Evolutionary conservation across 192 early-diverging fungal genomes (phyloP).

Genomic region (Gamsiella multidivaricata): DNA sequence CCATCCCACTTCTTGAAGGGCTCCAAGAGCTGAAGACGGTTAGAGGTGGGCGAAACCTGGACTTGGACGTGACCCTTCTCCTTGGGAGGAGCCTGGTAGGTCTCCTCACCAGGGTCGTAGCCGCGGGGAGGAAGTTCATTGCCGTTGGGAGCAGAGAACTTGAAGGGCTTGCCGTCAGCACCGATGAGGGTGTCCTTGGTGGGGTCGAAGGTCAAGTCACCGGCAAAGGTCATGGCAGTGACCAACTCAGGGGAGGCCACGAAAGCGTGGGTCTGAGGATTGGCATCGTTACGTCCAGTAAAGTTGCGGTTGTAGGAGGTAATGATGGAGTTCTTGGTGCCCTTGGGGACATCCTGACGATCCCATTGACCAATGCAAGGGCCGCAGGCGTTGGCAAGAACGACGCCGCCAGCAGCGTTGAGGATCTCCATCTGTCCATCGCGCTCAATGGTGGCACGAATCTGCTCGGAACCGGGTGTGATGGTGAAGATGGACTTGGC

Average conservation of each 20-base stretch:
- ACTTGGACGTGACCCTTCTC: slow-evolving; percentile 83
- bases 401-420: slow-evolving; percentile 82
- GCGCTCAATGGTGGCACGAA: slow-evolving; percentile 94
- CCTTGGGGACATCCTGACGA: slow-evolving; percentile 95
- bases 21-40: slow-evolving; percentile 85
- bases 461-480: slow-evolving; percentile 98
- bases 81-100: slow-evolving; percentile 93
- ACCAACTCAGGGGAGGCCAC: slow-evolving; percentile 95
- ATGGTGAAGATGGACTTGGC: slow-evolving; percentile 87
- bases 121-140: slow-evolving; percentile 90
- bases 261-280: slow-evolving; percentile 96
- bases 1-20: slow-evolving; percentile 93
- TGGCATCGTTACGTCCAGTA: slow-evolving; percentile 98
- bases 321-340: slow-evolving; percentile 97
- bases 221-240: slow-evolving; percentile 96
- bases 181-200: slow-evolving; percentile 88
- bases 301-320: slow-evolving; percentile 99
- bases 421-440: slow-evolving; percentile 88
- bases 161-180: slow-evolving; percentile 93
- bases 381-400: slow-evolving; percentile 98
- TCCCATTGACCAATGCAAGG: slow-evolving; percentile 99
- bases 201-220: slow-evolving; percentile 95
- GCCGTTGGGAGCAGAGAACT: slow-evolving; percentile 88
- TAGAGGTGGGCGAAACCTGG: slow-evolving; percentile 82
- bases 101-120: slow-evolving; percentile 94